phyloP scores from a whole-genome alignment of 129 eudicot species.

The Ambrosia trifida region DNA sequence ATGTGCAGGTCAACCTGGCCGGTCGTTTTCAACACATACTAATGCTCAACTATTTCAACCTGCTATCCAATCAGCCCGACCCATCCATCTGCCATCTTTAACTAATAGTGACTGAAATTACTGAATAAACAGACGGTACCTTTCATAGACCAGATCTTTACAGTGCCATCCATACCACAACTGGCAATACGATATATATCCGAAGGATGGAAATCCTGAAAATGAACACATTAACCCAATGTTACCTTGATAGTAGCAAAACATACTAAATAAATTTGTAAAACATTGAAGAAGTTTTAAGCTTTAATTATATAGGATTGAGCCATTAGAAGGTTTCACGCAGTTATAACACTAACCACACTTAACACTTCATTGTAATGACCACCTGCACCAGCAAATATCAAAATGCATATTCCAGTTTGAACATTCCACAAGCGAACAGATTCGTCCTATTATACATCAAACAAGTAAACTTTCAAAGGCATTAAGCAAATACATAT shows the following conservation, averaged over 20 bases:
- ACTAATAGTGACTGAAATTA: too few relatives aligned
- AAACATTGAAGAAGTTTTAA: neutral
- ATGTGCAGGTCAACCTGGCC: neutral
- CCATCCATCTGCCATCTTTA: too few relatives aligned
- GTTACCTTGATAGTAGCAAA: neutral
- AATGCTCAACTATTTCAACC: neutral
- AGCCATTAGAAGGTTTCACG: neutral
- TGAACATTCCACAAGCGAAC: constrained; percentile 98
- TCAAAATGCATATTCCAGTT: constrained; percentile 90
- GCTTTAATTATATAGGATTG: neutral
- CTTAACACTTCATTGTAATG: constrained; percentile 98
- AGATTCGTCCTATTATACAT: constrained; percentile 79
- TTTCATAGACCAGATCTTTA: constrained; percentile 98
- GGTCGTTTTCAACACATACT: neutral
- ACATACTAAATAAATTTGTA: neutral
- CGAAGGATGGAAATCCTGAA: constrained; percentile 98
- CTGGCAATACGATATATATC: constrained; percentile 96
- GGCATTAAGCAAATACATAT: neutral
- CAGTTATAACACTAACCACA: constrained; percentile 62
- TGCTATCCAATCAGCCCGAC: neutral
- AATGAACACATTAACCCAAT: constrained; percentile 16
- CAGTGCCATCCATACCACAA: constrained; percentile 98
- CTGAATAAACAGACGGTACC: constrained; percentile 42
- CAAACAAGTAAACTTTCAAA: constrained; percentile 5
- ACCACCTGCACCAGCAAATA: constrained; percentile 99